These are phyloP conservation scores for Garcia nutans DNA, from an alignment of 345 rosid genomes.

Conservation along the genomic window DNA sequence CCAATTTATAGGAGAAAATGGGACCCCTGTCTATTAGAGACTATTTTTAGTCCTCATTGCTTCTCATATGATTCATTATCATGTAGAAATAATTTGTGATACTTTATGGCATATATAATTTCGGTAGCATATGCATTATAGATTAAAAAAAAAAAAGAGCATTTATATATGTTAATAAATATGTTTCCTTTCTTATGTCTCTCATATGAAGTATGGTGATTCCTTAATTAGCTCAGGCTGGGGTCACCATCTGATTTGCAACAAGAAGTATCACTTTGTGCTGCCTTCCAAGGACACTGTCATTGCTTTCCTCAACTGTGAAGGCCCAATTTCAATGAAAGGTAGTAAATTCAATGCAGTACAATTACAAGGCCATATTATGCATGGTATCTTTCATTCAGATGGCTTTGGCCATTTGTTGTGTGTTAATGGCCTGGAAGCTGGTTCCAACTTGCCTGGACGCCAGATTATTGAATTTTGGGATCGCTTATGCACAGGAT, in stretches of 20 bases:
- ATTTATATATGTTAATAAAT: too few species aligned
- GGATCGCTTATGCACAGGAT: constrained; percentile 78
- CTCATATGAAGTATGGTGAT: constrained; percentile 1
- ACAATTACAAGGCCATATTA: constrained; percentile 51
- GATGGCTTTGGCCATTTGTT: constrained; percentile 92
- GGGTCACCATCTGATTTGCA: constrained; percentile 79
- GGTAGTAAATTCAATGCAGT: constrained; percentile 45
- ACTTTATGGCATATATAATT: too few species aligned
- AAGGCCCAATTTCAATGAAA: constrained; percentile 27
- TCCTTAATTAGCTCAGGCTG: constrained; percentile 55
- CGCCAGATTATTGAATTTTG: constrained; percentile 78
- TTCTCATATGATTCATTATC: too few species aligned
- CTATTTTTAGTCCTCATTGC: too few species aligned
- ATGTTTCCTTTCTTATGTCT: background rate
- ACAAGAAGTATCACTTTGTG: constrained; percentile 87
- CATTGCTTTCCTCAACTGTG: constrained; percentile 42
- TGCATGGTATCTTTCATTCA: constrained; percentile 88
- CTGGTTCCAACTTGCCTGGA: constrained; percentile 67
- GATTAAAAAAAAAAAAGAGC: too few species aligned
- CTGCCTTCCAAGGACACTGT: constrained; percentile 64
- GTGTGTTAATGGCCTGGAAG: constrained; percentile 63
- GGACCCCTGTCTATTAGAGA: too few species aligned
- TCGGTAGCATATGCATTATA: too few species aligned
- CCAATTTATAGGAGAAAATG: too few species aligned
- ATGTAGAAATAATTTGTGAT: too few species aligned